These are phyloP conservation scores for Perkinsus olseni DNA, from an alignment of 169 alveolate genomes.

Conservation along the genomic window DNA sequence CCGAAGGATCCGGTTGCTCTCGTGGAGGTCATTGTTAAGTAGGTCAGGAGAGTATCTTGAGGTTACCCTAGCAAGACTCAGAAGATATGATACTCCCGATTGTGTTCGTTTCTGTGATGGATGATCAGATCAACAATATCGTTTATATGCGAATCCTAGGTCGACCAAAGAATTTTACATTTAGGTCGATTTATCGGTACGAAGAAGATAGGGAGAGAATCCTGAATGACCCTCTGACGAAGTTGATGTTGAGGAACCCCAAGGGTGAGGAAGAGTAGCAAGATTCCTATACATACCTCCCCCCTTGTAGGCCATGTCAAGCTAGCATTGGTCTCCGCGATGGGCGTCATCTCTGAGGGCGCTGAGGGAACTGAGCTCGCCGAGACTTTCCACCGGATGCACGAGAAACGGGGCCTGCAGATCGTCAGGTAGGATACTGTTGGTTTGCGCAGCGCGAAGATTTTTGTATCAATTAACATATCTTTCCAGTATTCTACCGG, in stretches of 20 bases:
- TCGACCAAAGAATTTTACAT: too few species aligned
- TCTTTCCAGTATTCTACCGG: too few species aligned
- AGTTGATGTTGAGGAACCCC: background rate
- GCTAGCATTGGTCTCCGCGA: background rate
- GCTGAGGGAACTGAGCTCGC: background rate
- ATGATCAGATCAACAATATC: too few species aligned
- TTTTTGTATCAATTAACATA: too few species aligned
- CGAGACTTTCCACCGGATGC: background rate
- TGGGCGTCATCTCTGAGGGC: constrained; percentile 15
- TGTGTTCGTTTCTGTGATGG: too few species aligned
- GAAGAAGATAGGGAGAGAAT: background rate
- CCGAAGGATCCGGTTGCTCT: background rate
- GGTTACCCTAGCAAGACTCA: background rate
- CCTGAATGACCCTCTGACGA: background rate
- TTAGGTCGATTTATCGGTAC: background rate
- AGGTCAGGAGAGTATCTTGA: background rate
- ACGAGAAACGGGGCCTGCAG: background rate
- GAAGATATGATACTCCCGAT: too few species aligned
- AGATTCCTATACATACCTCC: background rate
- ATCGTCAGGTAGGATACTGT: background rate
- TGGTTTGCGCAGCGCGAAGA: background rate
- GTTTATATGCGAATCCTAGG: too few species aligned
- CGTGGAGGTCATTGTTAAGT: background rate
- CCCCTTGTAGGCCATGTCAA: background rate
- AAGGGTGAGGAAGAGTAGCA: background rate